Conservation (phyloP, 2,329 filamentous ascomycete species). For the Trichothecium roseum region DNA sequence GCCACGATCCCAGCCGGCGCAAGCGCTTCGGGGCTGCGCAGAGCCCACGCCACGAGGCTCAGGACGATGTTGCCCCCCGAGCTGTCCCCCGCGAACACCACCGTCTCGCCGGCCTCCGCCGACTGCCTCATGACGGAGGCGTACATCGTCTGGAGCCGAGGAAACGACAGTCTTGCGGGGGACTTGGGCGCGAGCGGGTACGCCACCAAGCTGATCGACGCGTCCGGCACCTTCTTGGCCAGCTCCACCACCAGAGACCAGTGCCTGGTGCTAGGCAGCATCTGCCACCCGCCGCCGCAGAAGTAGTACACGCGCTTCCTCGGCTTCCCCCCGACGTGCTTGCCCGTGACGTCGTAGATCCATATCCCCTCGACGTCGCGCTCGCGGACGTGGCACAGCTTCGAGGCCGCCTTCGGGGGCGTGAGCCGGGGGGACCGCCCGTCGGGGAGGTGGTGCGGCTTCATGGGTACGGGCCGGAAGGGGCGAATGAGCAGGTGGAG, state of each 20-base stretch:
- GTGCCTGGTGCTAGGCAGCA: slow-evolving; percentile 36
- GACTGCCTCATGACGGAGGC: slow-evolving; percentile 26
- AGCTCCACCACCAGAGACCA: slow-evolving; percentile 40
- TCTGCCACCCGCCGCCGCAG: slow-evolving; percentile 44
- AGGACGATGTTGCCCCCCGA: slow-evolving; percentile 44
- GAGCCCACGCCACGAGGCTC: slow-evolving; percentile 17
- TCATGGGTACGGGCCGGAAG: slow-evolving; percentile 2
- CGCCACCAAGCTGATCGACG: slow-evolving; percentile 35
- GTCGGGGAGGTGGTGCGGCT: background rate
- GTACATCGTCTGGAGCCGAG: slow-evolving; percentile 34
- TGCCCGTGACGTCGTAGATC: slow-evolving; percentile 12
- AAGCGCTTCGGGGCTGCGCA: slow-evolving; percentile 16
- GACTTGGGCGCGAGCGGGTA: slow-evolving; percentile 42
- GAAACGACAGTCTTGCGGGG: slow-evolving; percentile 37
- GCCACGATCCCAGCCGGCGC: slow-evolving; percentile 23
- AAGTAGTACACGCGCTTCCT: slow-evolving; percentile 37
- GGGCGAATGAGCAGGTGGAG: slow-evolving; percentile 5
- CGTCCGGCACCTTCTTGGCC: slow-evolving; percentile 25
- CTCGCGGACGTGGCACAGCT: slow-evolving; percentile 2
- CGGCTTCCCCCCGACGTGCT: background rate
- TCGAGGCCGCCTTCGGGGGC: background rate
- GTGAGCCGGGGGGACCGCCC: slow-evolving; percentile 1
- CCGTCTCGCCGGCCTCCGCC: slow-evolving; percentile 21
- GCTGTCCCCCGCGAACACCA: slow-evolving; percentile 43
- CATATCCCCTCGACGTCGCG: slow-evolving; percentile 12